phyloP scores from a whole-genome alignment of 2,329 filamentous ascomycete species.

The Phaeophleospora eucalypticola region DNA sequence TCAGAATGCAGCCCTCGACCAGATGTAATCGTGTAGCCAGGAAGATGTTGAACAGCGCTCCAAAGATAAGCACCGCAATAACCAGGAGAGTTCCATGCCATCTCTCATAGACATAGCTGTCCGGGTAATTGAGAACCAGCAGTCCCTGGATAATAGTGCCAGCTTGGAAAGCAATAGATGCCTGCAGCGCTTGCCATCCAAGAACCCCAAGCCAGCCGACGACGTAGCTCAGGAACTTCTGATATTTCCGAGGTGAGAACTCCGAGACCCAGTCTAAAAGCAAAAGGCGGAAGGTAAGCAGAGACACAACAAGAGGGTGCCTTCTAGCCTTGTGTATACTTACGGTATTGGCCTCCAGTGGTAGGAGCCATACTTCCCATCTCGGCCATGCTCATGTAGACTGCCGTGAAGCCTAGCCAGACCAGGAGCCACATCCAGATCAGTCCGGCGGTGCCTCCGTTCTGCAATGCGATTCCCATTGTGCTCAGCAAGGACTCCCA shows the following conservation, averaged over 20 bases:
- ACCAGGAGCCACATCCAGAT: slow-evolving; percentile 33
- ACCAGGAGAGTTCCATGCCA: slow-evolving; percentile 25
- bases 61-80: slow-evolving; percentile 17
- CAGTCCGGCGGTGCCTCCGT: slow-evolving; percentile 23
- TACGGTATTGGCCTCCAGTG: slow-evolving; percentile 19
- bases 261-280: slow-evolving; percentile 14
- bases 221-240: slow-evolving; percentile 11
- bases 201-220: slow-evolving; percentile 17
- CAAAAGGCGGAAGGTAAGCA: no score
- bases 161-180: slow-evolving; percentile 24
- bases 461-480: slow-evolving; percentile 9
- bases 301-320: no score
- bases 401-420: slow-evolving; percentile 31
- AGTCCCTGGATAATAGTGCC: slow-evolving; percentile 25
- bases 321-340: no score
- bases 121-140: slow-evolving; percentile 13
- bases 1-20: slow-evolving; percentile 45
- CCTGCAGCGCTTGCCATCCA: slow-evolving; percentile 14
- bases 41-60: slow-evolving; percentile 39
- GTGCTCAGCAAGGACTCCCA: slow-evolving; percentile 18
- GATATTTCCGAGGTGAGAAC: slow-evolving; percentile 11
- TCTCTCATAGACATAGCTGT: slow-evolving; percentile 10
- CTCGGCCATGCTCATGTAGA: slow-evolving; percentile 30
- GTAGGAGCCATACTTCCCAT: slow-evolving; percentile 35
- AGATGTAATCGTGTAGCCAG: slow-evolving; percentile 41